Base-by-base conservation (phyloP, 2,329 filamentous ascomycete species). In the Dothideomycetes sp. region DNA sequence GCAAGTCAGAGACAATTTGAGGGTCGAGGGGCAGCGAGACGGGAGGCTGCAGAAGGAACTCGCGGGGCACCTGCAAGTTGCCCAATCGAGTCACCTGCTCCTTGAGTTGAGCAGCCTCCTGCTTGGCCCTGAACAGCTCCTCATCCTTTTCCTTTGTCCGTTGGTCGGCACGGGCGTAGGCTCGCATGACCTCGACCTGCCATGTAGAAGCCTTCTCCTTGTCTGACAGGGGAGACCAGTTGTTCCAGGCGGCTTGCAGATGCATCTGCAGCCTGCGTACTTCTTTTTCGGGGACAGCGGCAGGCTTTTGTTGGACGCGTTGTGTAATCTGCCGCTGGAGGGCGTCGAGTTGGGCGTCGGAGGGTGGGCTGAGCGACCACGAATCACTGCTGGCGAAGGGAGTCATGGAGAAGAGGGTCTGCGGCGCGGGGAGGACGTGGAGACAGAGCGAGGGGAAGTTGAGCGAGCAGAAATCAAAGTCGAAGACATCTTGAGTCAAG, bases 371-470 rank as follows among this genome's bases (percentile, higher is more conserved):
- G 22, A 94, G 74, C 1, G 86, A 86, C 78, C 89, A 94, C 0
- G 85, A 91, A 3, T 80, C 76, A 15, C 76, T 70, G 0, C 82
- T 85, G 2, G 86, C 70, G 53, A 93, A 82, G 20, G 87, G 85
- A 5, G 81, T 84, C 1, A 80, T 76, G 8, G 84, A 82, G 64
- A 88, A 89, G 5, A 95, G 69, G 1, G 85, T 91, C 4, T 84
- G 80, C 3, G 88, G 86, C 8, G 84, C 72, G 24, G 82, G 77
- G 1, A 96, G 76, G 49, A 89, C 81, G 48, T 82, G 84, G 9
- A 95, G 74, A 24, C 82, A 86, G 28, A 96, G 72, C 5, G 83
- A 80, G 5, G 88, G 86, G 53, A 94, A 95, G 45, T 86, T 86
- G 57, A 94, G 77, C 4, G 82, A 72, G 46, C 88, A 76, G 23